Base-by-base conservation (phyloP, 169 alveolate genomes). In the Cryptosporidium baileyi region DNA sequence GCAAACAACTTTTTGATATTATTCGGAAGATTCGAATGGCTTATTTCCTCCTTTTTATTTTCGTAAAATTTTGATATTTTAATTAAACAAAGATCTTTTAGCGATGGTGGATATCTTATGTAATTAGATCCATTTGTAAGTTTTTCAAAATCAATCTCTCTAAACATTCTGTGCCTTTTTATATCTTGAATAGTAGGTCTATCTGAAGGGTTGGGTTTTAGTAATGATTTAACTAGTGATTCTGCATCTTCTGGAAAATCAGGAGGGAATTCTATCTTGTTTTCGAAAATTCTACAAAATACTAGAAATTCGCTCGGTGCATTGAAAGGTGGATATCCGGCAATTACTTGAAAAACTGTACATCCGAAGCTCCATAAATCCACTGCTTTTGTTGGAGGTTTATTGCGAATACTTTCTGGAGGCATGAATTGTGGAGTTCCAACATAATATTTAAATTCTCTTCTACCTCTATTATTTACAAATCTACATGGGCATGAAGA, bases 401-500 rank as follows among this genome's bases (percentile, higher is more conserved):
- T 79, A 79, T 96, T 96, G 38, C 92, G 88, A 36, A 96, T 89
- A n/a, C 96, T 92, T 89, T 96, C 97, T 0, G 98, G 98, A 8
- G 97, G 94, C 97, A 96, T 96, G 89, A 94, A 96, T 80, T 95
- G 94, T 3, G 98, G 95, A 0, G 98, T 94, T 30, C 98, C 98
- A 26, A 95, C 97, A 82, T 92, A 95, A 88, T 96, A 91, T 43
- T 89, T 89, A 81, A 92, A 95, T 34, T 82, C 82, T 36, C 92
- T 89, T 63, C 91, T 92, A 30, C 80, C 91, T 41, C 90, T 90
- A 6, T 26, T 41, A 6, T 52, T 57, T 5, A 6, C 34, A 61
- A 74, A 74, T 17, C 85, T 51, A 19, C 85, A 74, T 32, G n/a
- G 13, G 32, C 85, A 74, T 19, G 65, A 54, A 0, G 67, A 74